These are phyloP conservation scores for Trichophyton schoenleinii DNA, from an alignment of 2,329 filamentous ascomycete species.

Conservation along the genomic window DNA sequence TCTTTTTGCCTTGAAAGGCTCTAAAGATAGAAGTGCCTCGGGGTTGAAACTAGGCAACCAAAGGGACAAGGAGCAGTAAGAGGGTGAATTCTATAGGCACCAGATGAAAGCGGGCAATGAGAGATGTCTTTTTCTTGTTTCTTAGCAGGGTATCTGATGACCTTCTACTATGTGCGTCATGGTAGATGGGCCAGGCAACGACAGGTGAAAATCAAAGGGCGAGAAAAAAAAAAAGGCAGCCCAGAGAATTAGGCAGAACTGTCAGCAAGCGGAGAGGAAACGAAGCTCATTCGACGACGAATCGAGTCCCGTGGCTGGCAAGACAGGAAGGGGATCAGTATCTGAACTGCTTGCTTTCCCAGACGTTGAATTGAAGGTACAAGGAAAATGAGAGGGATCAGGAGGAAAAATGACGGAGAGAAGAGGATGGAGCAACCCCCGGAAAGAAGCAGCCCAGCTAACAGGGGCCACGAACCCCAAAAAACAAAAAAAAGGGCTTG, in stretches of 20 bases:
- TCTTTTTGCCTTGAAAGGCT: background rate
- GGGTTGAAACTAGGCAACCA: conserved; percentile 1
- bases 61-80: background rate
- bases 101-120: background rate
- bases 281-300: background rate
- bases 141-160: background rate
- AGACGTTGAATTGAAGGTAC: background rate
- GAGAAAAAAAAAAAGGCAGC: background rate
- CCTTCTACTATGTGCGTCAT: conserved; percentile 4
- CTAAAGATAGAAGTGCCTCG: background rate
- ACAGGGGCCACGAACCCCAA: background rate
- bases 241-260: conserved; percentile 2
- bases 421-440: background rate
- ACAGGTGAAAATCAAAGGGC: background rate
- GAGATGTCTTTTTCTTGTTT: background rate
- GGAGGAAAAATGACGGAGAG: background rate
- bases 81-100: background rate
- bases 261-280: background rate
- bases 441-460: background rate
- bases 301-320: background rate
- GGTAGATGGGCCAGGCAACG: conserved; percentile 2
- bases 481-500: background rate
- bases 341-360: background rate
- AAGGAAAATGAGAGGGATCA: conserved; percentile 1
- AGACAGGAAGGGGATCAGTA: background rate